phyloP scores from a whole-genome alignment of 306 rosid species.

The Luffa acutangula region DNA sequence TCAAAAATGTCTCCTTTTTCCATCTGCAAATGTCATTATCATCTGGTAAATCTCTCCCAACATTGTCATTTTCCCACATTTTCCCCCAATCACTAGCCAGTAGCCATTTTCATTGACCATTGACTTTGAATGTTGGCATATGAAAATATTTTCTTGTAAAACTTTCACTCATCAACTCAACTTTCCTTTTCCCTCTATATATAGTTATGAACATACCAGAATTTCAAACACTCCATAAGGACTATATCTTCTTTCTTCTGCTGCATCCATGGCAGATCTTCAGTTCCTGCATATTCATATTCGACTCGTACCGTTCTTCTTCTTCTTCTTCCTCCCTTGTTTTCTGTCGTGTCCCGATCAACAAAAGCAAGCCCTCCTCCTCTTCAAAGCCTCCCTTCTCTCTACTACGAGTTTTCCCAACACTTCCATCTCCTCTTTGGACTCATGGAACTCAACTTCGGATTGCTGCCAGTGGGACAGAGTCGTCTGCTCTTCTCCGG shows the following conservation, averaged over 20 bases:
- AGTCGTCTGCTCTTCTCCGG: background rate
- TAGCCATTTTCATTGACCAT: background rate
- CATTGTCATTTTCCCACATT: background rate
- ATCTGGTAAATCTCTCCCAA: background rate
- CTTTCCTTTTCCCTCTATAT: background rate
- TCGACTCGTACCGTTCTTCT: background rate
- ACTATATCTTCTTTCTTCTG: background rate
- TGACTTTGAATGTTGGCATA: background rate
- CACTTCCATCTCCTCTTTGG: background rate
- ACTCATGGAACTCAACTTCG: constrained; percentile 15
- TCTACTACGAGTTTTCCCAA: background rate
- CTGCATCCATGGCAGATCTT: constrained; percentile 8
- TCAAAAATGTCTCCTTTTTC: background rate
- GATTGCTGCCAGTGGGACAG: constrained; percentile 21
- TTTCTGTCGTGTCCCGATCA: constrained; percentile 5
- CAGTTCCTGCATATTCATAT: background rate
- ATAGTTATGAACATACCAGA: background rate
- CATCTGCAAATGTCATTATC: background rate
- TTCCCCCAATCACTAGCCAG: background rate
- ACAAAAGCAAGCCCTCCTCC: constrained; percentile 15
- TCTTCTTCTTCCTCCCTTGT: background rate
- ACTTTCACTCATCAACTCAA: background rate
- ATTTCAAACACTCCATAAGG: background rate
- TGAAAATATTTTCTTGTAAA: background rate
- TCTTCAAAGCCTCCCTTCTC: constrained; percentile 14